Base-by-base conservation (phyloP, 805 yeast genomes). In the Hanseniaspora singularis region DNA sequence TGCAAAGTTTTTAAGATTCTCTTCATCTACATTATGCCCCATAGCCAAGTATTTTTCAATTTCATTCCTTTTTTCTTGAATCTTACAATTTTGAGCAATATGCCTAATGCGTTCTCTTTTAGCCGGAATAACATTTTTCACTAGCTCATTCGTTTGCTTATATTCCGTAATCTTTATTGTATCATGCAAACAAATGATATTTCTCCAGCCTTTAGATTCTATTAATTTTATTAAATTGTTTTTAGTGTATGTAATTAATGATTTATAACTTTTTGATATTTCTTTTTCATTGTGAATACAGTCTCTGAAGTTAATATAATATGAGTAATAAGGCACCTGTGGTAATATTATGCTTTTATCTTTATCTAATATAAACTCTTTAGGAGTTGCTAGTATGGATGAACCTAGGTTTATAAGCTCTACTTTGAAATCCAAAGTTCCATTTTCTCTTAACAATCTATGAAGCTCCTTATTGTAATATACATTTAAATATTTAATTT, bases 21-120 rank as follows among this genome's bases (percentile, higher is more conserved):
- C 28, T 20, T 36, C 37, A 28, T 42, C 46, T n/a, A 42, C 31
- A 3, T 42, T 42, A n/a, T n/a, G 18, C 10, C 46, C 46, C 15
- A 42, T 34, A 5, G 11, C 19, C 14, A 42, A 22, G 10, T 33
- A 34, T 6, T 34, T 34, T 22, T 16, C 31, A 14, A 30, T 30
- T 34, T 42, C 46, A 14, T 7, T 11, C 2, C 11, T 12, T 10
- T 18, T 30, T 11, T 7, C 7, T 7, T 6, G 3, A 26, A 11
- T 24, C 23, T 7, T n/a, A 16, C 8, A 4, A 8, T 16, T 15
- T 3, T 19, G 22, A 6, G 33, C 7, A 4, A 5, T 12, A 15
- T n/a, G n/a, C 11, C 26, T 41, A 8, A 41, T 32, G 8, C 8
- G n/a, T 2, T 2, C 27, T 28, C 34, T 42, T 20, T 42, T 33